These are phyloP conservation scores for Oldenlandia corymbosa DNA, from an alignment of 257 asterid species.

Conservation along the genomic window DNA sequence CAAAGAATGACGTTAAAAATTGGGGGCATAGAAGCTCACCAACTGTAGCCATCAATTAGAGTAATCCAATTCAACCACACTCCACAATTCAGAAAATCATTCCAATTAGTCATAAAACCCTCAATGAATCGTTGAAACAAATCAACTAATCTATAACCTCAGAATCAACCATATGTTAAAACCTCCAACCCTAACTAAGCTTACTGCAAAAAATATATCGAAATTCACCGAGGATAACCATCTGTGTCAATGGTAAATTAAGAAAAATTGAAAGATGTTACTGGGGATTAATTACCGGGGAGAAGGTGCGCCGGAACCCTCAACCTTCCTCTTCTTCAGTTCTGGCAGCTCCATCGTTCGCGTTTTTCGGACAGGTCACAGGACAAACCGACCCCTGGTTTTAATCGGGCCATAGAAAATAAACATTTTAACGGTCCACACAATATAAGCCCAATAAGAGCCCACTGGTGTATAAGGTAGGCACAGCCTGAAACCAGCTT, in stretches of 20 bases:
- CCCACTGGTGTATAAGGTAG: background rate
- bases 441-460: background rate
- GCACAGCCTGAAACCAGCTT: too few relatives aligned
- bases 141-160: background rate
- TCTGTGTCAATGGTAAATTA: background rate
- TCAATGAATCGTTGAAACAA: background rate
- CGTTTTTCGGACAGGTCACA: too few relatives aligned
- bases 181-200: background rate
- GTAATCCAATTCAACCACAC: background rate
- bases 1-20: slow-evolving; percentile 1
- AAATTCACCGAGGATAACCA: too few relatives aligned
- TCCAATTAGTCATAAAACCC: too few relatives aligned
- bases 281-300: slow-evolving; percentile 27
- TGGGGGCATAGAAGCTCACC: too few relatives aligned
- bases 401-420: too few relatives aligned
- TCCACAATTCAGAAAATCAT: too few relatives aligned
- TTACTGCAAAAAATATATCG: background rate
- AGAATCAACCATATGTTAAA: background rate
- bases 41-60: too few relatives aligned
- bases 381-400: too few relatives aligned
- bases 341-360: slow-evolving; percentile 15
- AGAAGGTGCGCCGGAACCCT: slow-evolving; percentile 15
- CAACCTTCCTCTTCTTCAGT: slow-evolving; percentile 45
- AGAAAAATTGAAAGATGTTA: background rate
- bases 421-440: background rate